Base-by-base conservation (phyloP, 2,329 filamentous ascomycete genomes). In the Fusarium brevicatenulatum region DNA sequence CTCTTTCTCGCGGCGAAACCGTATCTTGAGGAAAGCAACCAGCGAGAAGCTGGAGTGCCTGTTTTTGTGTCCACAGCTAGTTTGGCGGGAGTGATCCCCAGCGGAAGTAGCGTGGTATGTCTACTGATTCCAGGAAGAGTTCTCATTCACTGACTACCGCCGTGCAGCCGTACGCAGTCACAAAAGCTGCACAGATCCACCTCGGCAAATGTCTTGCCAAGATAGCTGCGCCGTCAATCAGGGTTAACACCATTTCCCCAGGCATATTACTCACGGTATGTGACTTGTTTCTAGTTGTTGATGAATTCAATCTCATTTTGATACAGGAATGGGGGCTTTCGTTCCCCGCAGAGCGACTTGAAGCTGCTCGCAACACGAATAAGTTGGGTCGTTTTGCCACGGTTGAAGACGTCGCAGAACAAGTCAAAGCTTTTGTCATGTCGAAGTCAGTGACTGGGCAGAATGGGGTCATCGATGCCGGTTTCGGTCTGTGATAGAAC, bases 121-220 rank as follows among this genome's bases (percentile, higher is more conserved):
- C 19, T 13, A 4, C 13, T 30, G 25, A 21, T 8, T 4, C 12
- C 7, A 8, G 2, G 4, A 47, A 47, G 12, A 16, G 3, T 30
- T 8, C 6, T 11, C 25, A 30, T 4, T 28, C 9, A 25, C 25
- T 53, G 4, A 59, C 7, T 25, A 10, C 28, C 8, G 2, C n/a
- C 21, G 15, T 46, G 9, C 10, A 87, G 91, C 89, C 93, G 7
- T 96, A 96, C 77, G 86, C 90, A 1, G 91, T 95, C 23, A 93
- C 92, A 42, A 96, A 96, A 80, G 89, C 93, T 2, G 93, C 93
- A 16, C 89, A 91, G 65, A 82, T 91, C 42, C 89, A 91, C 76
- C 83, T 91, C 7, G 83, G 85, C 21, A 90, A 88, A 72, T 84
- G 83, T 13, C 81, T 91, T 37, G 89, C 89, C 2, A 77, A 83